Evolutionary conservation across 768 basidiomycete species (phyloP).

Genomic region (Fomitopsis serialis): DNA sequence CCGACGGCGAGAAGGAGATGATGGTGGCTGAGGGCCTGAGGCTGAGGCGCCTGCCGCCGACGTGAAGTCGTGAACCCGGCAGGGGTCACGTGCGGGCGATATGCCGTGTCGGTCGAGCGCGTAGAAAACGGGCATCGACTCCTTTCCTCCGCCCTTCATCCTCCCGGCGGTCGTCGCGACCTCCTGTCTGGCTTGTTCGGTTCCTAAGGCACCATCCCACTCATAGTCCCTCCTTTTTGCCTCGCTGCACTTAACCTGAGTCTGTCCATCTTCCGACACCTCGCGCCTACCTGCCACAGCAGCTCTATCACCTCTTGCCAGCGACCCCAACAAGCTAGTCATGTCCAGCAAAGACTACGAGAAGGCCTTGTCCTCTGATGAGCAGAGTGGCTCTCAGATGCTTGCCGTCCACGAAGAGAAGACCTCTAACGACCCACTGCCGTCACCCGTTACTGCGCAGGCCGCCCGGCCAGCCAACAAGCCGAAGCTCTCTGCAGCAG

Average conservation of each 20-base stretch:
- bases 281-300: neutral
- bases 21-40: no score
- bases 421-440: slow-evolving; percentile 31
- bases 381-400: slow-evolving; percentile 7
- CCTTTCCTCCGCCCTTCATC: neutral
- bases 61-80: no score
- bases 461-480: slow-evolving; percentile 31
- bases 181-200: neutral
- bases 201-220: neutral
- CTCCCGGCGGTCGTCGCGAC: neutral
- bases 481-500: slow-evolving; percentile 53
- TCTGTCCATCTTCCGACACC: neutral
- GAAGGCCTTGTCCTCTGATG: neutral
- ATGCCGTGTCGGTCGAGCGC: no score
- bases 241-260: neutral
- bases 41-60: no score
- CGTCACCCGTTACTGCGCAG: slow-evolving; percentile 47
- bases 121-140: no score
- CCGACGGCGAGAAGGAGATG: no score
- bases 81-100: no score
- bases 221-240: neutral
- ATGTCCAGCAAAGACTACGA: slow-evolving; percentile 6
- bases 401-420: slow-evolving; percentile 22
- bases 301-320: neutral
- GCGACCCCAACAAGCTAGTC: neutral